phyloP scores from a whole-genome alignment of 2,329 filamentous ascomycete genomes.

The Monosporascus ibericus region DNA sequence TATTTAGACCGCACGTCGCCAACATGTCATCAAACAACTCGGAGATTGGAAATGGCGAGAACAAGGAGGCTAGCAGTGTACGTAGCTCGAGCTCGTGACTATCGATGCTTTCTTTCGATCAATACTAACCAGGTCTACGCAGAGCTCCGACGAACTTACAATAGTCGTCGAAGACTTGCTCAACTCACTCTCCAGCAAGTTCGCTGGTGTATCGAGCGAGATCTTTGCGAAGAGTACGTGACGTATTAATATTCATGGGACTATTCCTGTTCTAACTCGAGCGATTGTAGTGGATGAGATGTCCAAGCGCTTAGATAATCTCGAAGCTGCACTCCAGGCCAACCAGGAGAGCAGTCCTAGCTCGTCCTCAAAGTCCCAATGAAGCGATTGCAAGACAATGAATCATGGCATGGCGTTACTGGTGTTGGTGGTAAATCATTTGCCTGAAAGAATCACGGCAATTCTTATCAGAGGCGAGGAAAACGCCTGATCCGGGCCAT shows the following conservation, averaged over 20 bases:
- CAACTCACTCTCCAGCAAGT: slow-evolving; percentile 78
- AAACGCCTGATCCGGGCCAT: neutral
- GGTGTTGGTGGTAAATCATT: slow-evolving; percentile 9
- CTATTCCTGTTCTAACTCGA: neutral
- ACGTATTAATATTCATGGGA: neutral
- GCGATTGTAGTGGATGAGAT: slow-evolving; percentile 79
- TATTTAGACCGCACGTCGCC: neutral
- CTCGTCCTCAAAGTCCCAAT: slow-evolving; percentile 31
- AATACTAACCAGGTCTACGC: slow-evolving; percentile 2
- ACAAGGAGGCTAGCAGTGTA: slow-evolving; percentile 12
- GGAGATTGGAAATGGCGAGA: slow-evolving; percentile 7
- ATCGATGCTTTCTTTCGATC: neutral
- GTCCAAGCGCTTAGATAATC: slow-evolving; percentile 75
- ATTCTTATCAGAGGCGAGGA: neutral
- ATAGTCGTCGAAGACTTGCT: slow-evolving; percentile 81
- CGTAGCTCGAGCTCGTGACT: too few relatives aligned
- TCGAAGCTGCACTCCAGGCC: slow-evolving; percentile 67
- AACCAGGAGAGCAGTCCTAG: slow-evolving; percentile 39
- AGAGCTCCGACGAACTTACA: slow-evolving; percentile 56
- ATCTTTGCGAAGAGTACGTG: slow-evolving; percentile 77
- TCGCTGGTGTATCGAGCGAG: slow-evolving; percentile 76
- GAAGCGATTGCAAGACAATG: neutral
- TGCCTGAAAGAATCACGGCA: slow-evolving; percentile 3
- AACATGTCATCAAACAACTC: slow-evolving; percentile 23
- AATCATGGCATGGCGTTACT: slow-evolving; percentile 14